These are phyloP conservation scores for Rosa lucieae DNA, from an alignment of 306 rosid genomes.

Conservation along the genomic window DNA sequence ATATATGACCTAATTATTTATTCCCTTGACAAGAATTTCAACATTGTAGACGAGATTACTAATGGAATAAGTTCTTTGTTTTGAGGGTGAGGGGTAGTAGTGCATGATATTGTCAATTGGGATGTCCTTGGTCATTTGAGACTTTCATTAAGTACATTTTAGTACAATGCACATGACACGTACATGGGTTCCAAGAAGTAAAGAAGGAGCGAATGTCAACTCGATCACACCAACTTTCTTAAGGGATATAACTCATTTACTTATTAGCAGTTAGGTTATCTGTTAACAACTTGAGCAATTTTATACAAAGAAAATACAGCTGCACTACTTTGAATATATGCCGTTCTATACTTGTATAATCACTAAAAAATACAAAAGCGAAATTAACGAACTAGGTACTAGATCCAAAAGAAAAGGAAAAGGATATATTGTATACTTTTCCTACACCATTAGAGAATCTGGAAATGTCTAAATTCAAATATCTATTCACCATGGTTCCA, in stretches of 20 bases:
- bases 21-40: background rate
- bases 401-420: no score
- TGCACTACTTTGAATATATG: background rate
- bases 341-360: background rate
- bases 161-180: background rate
- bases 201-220: conserved; percentile 9
- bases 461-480: no score
- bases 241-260: background rate
- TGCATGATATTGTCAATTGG: background rate
- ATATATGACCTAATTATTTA: background rate
- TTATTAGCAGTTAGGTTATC: background rate
- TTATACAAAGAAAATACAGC: background rate
- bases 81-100: background rate
- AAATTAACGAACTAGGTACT: no score
- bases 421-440: no score
- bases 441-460: no score
- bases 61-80: background rate
- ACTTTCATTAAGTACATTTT: background rate
- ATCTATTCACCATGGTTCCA: no score
- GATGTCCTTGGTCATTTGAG: conserved; percentile 6
- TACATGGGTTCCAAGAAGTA: background rate
- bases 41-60: background rate
- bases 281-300: conserved; percentile 5
- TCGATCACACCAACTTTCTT: conserved; percentile 1
- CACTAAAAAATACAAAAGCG: background rate